A percentile compares a stretch with the other conserved stretches of the same genome.
Conservation (phyloP, 352 stramenopile genomes). For the Phytopythium cucurbitacearum region DNA sequence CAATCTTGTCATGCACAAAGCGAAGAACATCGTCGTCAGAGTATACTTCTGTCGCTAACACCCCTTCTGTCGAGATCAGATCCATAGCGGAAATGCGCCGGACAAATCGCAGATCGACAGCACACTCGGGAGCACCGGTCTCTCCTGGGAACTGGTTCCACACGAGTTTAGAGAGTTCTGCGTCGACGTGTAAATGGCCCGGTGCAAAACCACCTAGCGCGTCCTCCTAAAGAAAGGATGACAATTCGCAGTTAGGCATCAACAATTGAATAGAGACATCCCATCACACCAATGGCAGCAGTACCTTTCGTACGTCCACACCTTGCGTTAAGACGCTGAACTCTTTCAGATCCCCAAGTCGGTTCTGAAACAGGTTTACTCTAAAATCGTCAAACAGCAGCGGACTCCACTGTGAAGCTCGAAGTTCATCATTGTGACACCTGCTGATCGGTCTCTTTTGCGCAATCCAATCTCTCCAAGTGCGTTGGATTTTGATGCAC, state of each 20-base stretch:
- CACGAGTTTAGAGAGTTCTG: neutral
- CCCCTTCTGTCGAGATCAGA: neutral
- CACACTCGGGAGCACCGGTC: no score
- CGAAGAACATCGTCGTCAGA: neutral
- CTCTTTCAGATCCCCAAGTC: neutral
- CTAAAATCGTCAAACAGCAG: neutral
- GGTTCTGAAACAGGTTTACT: neutral
- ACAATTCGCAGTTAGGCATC: neutral
- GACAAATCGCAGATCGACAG: no score
- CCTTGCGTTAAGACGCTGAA: neutral
- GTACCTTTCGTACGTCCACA: neutral
- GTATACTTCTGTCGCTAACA: constrained; percentile 1
- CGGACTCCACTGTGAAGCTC: neutral
- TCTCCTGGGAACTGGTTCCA: neutral
- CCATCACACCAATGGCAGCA: neutral
- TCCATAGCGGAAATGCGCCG: neutral
- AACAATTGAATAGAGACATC: neutral
- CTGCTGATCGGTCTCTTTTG: neutral
- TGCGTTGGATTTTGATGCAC: constrained; percentile 13
- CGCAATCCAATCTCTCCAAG: constrained; percentile 10
- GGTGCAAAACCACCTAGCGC: neutral
- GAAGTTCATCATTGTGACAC: no score
- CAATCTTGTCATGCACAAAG: constrained; percentile 2
- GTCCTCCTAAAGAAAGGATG: neutral
- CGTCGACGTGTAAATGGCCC: neutral